These are phyloP conservation scores for Daldinia eschscholtzii DNA, from an alignment of 2,329 filamentous ascomycete species.

Conservation along the genomic window DNA sequence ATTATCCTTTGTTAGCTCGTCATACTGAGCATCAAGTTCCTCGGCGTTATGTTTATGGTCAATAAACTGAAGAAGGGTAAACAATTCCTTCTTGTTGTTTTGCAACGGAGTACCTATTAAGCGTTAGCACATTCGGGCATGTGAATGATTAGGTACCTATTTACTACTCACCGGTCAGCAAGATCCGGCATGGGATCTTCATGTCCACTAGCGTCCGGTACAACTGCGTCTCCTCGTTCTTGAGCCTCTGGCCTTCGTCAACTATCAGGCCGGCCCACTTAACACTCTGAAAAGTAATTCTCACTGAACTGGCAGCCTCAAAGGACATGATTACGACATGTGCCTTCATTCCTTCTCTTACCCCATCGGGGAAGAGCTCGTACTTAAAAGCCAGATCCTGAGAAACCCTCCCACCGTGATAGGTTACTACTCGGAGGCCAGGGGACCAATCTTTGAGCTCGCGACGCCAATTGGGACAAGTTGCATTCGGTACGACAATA, in stretches of 20 bases:
- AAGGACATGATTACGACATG: constrained; percentile 97
- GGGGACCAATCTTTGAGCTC: constrained; percentile 97
- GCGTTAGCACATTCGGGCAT: constrained; percentile 39
- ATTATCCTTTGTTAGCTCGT: constrained; percentile 84
- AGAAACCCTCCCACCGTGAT: constrained; percentile 82
- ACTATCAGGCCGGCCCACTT: constrained; percentile 91
- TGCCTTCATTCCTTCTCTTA: constrained; percentile 79
- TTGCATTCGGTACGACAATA: constrained; percentile 93
- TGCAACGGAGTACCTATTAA: constrained; percentile 80
- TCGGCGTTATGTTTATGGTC: constrained; percentile 78
- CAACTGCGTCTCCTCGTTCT: constrained; percentile 88
- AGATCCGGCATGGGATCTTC: constrained; percentile 83
- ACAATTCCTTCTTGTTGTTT: constrained; percentile 94
- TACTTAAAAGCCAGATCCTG: constrained; percentile 83
- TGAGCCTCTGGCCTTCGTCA: constrained; percentile 94
- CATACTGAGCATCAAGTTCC: constrained; percentile 79
- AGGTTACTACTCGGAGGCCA: constrained; percentile 87
- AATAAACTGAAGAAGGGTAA: constrained; percentile 96
- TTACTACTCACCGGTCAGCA: constrained; percentile 74
- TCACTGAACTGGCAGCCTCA: constrained; percentile 83
- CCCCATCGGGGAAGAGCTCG: constrained; percentile 81
- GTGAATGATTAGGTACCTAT: not conserved
- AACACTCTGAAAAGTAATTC: constrained; percentile 76
- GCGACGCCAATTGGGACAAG: constrained; percentile 96
- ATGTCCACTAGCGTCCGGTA: constrained; percentile 81